Evolutionary conservation across 129 eudicot genomes (phyloP), one percentile per base, ranked within the genome.

Genomic region (Saposhnikovia divaricata): DNA sequence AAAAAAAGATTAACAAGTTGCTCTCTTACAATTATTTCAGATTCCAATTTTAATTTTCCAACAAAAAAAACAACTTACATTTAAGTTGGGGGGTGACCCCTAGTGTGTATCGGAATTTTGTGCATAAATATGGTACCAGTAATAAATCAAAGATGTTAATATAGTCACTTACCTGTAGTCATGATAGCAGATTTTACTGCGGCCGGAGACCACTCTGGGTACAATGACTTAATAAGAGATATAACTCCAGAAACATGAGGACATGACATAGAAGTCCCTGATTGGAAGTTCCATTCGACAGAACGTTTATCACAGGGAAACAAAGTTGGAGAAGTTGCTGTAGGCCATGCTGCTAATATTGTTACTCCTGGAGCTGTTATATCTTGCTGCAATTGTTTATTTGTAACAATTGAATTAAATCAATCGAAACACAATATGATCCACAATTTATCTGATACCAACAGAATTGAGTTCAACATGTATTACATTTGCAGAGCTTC

Each of bases 241-340:
- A 88, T 88, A 1, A 87, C 87, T 23, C 97, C 97, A 0, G 94
- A 76, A 23, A 92, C 95, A 53, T 92, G 97, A 39, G 97, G 97
- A 85, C 97, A 92, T 12, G 97, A 84, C 97, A 92, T 92, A 25
- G 97, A 92, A 44, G 97, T 89, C 65, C 97, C 97, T 5, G 97
- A 88, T 4, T 38, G 81, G 40, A 92, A 86, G 69, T 86, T 90
- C 92, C 92, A 92, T 15, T 82, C 74, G 25, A 82, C 87, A 0
- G 89, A 83, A 27, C 94, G 80, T 19, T 72, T 70, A 28, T 80
- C 87, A 11, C 50, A 72, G 14, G 86, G 39, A 18, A 79, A 61
- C 6, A 78, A 63, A 65, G 97, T 88, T 34, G 97, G 97, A 72
- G 94, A 70, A 69, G 85, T 82, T 59, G 71, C 77, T 13, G 89